Base-by-base conservation (phyloP, 2,329 filamentous ascomycete genomes). In the Cylindrodendrum hubeiense region DNA sequence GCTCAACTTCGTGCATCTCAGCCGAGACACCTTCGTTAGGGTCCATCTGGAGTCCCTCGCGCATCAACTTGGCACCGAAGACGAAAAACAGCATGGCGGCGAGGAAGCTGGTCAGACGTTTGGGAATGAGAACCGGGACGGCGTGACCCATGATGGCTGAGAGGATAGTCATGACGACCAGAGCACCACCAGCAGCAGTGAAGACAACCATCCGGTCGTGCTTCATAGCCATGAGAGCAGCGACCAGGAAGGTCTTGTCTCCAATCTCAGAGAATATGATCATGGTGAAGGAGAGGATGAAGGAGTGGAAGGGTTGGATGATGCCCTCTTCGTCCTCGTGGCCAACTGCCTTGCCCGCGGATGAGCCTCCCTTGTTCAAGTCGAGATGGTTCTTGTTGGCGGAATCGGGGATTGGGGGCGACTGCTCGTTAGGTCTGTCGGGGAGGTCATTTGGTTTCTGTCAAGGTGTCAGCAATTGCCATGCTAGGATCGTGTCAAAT, bases 171-270 rank as follows among this genome's bases (percentile, higher is more conserved):
- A 99, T 99, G 77, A 93, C 88, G 65, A 97, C 89, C 49, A 99
- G 86, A 10, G 96, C 97, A 57, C 91, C 90, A 74, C 97, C 95
- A n/a, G 96, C 96, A 8, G 96, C 94, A 2, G 93, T 93, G 82
- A 99, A 99, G 67, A 99, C 96, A 13, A 98, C 87, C 69, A 97
- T 84, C 56, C 96, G 91, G 67, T 96, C 92, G 75, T 99, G 95
- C 78, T 97, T 96, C 96, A 99, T 99, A 13, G 96, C 96, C 96
- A 99, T 99, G 19, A 99, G 88, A 8, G 95, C 95, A 7, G 96
- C 96, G 22, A 99, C 94, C 46, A 99, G 87, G 84, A 99, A 99
- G 0, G 96, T 99, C 83, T 99, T 99, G 87, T 99, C 96, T 68
- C 96, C 96, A 74, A 99, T 90, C 79, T 99, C 96, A 50, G 95